Evolutionary conservation across 345 rosid species (phyloP), one percentile per base, ranked within the genome.

Genomic region (Gossypium arboreum): DNA sequence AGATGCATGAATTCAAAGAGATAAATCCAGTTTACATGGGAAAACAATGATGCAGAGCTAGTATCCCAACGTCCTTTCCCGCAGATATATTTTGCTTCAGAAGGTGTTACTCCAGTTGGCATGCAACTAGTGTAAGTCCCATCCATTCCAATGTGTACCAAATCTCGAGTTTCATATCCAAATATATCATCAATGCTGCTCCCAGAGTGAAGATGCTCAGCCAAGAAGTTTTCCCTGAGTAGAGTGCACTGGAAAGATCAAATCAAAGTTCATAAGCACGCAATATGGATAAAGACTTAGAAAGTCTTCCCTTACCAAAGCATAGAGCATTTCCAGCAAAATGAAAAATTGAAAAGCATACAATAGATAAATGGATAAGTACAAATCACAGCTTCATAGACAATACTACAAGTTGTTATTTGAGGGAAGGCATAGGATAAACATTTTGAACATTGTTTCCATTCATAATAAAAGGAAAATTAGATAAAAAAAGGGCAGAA

Each of bases 161-260:
- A 76, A 41, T 68, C 68, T 77, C 77, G 75, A 63, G 61, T 50
- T 61, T 52, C 71, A 79, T 25, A 67, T 73, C 85, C 86, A 81
- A 61, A 69, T 73, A 50, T 57, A 63, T 64, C 83, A 75, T 81
- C 74, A n/a, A 13, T 17, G 41, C 54, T 75, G 77, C 75, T 75
- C 61, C 77, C 72, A 52, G 84, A 77, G 68, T 27, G 62, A 74
- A 74, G 78, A 74, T 85, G 90, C 78, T 90, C 87, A 27, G 82
- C 80, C 81, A 65, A 79, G 75, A 85, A 77, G 85, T 84, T 88
- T 81, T 86, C 81, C 98, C 94, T 93, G 98, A 91, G 89, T 88
- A 90, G 89, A 94, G 90, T 85, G 86, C 92, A 89, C 92, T 88
- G 91, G 81, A 79, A 94, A 90, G 86, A 85, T 94, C 97, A 92